A percentile compares a stretch with the other conserved stretches of the same genome.
These are phyloP conservation scores for Candida khao-thaluensis DNA, from an alignment of 805 yeast species.

Conservation along the genomic window DNA sequence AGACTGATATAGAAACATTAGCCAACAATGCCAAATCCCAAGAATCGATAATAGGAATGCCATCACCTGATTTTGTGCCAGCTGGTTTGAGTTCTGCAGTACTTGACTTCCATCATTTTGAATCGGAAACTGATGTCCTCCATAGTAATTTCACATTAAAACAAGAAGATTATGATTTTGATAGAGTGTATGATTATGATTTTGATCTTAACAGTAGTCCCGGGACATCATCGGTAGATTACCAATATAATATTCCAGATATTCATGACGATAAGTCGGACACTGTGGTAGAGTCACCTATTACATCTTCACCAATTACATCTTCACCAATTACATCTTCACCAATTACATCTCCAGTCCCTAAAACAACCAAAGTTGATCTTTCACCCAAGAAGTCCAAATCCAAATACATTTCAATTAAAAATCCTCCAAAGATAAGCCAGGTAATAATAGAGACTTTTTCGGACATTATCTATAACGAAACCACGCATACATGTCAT, in stretches of 20 bases:
- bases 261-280: not conserved
- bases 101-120: not conserved
- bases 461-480: not conserved
- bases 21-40: not conserved
- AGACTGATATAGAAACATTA: not conserved
- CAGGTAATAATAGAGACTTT: conserved; percentile 2
- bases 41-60: not conserved
- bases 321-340: not conserved
- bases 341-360: not conserved
- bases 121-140: not conserved
- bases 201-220: not conserved
- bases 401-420: not conserved
- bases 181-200: not conserved
- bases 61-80: not conserved
- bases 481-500: conserved; percentile 3
- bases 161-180: not conserved
- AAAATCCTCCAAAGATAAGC: not conserved
- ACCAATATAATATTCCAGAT: too few relatives aligned
- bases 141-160: not conserved
- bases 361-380: too few relatives aligned
- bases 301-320: not conserved
- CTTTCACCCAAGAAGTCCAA: conserved; percentile 4
- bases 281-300: not conserved
- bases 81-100: conserved; percentile 2
- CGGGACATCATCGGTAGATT: too few relatives aligned